Evolutionary conservation across 768 basidiomycete species (phyloP).

Genomic region (Mycena haematopus): DNA sequence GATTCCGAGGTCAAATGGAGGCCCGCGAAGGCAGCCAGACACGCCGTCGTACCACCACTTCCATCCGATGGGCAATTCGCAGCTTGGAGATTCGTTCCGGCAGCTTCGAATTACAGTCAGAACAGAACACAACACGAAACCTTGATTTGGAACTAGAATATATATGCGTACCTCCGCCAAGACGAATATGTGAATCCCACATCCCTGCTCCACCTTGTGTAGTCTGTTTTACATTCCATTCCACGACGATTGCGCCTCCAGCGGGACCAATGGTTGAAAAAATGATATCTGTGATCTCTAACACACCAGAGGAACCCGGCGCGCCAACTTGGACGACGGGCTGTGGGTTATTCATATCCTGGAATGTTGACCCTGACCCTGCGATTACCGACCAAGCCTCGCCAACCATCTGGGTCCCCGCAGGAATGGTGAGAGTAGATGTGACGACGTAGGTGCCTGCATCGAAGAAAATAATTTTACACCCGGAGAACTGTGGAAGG

Average conservation of each 20-base stretch:
- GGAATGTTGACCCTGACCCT: constrained; percentile 55
- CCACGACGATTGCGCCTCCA: constrained; percentile 68
- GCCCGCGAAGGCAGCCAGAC: constrained; percentile 68
- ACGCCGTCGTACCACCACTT: constrained; percentile 48
- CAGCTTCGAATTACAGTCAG: constrained; percentile 40
- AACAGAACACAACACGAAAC: constrained; percentile 6
- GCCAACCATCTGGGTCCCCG: constrained; percentile 62
- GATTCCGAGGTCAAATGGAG: constrained; percentile 63
- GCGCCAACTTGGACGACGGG: constrained; percentile 58
- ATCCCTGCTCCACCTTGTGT: constrained; percentile 61
- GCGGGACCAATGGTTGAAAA: constrained; percentile 61
- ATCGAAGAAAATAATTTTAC: constrained; percentile 68
- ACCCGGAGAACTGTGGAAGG: constrained; percentile 56
- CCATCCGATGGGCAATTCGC: constrained; percentile 52
- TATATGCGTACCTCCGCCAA: constrained; percentile 49
- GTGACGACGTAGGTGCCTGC: constrained; percentile 69
- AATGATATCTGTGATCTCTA: constrained; percentile 71
- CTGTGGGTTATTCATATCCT: constrained; percentile 48
- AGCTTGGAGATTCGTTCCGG: constrained; percentile 58
- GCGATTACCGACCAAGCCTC: constrained; percentile 67
- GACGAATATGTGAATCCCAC: constrained; percentile 64
- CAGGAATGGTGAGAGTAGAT: constrained; percentile 61
- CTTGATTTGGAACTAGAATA: constrained; percentile 4
- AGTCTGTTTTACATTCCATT: constrained; percentile 72
- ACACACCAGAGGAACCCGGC: constrained; percentile 50